A percentile compares a stretch with the other conserved stretches of the same genome.
Conservation (phyloP, 352 stramenopile species). For the Phytophthora nicotianae region DNA sequence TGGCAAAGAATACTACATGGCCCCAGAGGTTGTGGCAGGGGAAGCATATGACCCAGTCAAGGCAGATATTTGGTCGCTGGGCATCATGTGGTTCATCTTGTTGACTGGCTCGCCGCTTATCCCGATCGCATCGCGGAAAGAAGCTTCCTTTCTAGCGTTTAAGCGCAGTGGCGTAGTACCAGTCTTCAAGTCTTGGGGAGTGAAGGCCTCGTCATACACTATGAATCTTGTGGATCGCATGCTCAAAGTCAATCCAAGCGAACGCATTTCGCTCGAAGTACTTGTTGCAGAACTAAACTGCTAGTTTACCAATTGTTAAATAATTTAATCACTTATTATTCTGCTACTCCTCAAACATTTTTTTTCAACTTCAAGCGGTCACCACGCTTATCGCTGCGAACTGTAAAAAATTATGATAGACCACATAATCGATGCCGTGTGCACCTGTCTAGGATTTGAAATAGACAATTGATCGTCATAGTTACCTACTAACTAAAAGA, state of each 20-base stretch:
- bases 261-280: conserved; percentile 14
- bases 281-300: not conserved
- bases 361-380: too few relatives aligned
- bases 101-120: conserved; percentile 82
- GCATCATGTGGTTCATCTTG: conserved; percentile 94
- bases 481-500: too few relatives aligned
- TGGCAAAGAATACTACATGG: conserved; percentile 96
- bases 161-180: conserved; percentile 24
- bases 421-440: too few relatives aligned
- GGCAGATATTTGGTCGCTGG: conserved; percentile 93
- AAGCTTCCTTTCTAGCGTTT: conserved; percentile 40
- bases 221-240: conserved; percentile 34
- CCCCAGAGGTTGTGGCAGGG: conserved; percentile 87
- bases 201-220: conserved; percentile 20
- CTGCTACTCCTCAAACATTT: too few relatives aligned
- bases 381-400: too few relatives aligned
- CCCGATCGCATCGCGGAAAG: conserved; percentile 32
- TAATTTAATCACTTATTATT: too few relatives aligned
- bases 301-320: not conserved
- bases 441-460: too few relatives aligned
- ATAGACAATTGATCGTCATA: too few relatives aligned
- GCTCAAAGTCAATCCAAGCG: conserved; percentile 24
- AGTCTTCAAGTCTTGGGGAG: conserved; percentile 39
- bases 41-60: conserved; percentile 90
- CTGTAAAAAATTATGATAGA: too few relatives aligned